Percentiles rank a stretch among this genome's conserved stretches.
These are phyloP conservation scores for Talaromyces sp. DNA, from an alignment of 2,329 filamentous ascomycete species.

Conservation along the genomic window DNA sequence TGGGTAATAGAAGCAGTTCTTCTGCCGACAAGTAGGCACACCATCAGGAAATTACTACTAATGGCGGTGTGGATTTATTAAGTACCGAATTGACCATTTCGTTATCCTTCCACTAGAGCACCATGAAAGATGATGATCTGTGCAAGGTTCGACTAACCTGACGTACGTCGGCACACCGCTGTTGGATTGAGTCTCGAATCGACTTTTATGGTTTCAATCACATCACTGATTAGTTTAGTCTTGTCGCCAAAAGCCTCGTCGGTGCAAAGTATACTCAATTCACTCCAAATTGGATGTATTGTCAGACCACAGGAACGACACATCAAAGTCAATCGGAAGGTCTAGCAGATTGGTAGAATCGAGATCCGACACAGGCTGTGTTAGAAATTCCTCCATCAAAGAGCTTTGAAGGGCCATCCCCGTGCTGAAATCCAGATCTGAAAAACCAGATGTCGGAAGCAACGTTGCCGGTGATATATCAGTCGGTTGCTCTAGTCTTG, in stretches of 20 bases:
- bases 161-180: background rate
- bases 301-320: background rate
- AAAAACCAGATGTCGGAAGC: background rate
- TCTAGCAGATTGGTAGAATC: background rate
- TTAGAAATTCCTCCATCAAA: background rate
- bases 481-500: background rate
- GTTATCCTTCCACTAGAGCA: background rate
- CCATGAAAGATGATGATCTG: background rate
- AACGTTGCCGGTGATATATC: background rate
- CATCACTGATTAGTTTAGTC: background rate
- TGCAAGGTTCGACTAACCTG: background rate
- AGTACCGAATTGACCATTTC: background rate
- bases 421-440: background rate
- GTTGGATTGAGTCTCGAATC: background rate
- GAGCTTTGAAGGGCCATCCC: background rate
- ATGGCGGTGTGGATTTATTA: background rate
- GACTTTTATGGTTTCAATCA: too few relatives aligned
- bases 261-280: background rate
- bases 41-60: too few relatives aligned
- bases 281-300: background rate
- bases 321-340: background rate
- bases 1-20: too few relatives aligned
- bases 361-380: background rate
- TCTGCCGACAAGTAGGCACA: too few relatives aligned
- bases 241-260: background rate